phyloP scores from a whole-genome alignment of 148 eudicot species.

The Vaccinium darrowii region DNA sequence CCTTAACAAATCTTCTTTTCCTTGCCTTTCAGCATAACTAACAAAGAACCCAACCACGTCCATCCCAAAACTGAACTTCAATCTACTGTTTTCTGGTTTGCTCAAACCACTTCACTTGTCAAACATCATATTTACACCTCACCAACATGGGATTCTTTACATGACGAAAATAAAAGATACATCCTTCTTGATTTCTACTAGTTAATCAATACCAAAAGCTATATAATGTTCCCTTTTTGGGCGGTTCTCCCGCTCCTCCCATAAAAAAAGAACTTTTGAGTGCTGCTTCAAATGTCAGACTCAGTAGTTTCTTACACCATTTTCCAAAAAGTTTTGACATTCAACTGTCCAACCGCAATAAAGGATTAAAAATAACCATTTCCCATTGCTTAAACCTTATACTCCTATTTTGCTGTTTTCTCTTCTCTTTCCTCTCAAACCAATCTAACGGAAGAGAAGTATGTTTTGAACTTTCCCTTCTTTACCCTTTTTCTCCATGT shows the following conservation, averaged over 20 bases:
- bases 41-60: background rate
- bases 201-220: background rate
- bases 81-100: background rate
- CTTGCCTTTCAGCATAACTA: background rate
- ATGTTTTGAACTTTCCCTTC: too few species aligned
- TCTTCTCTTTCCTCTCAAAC: too few species aligned
- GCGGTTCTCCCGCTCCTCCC: background rate
- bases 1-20: background rate
- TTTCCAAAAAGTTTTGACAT: background rate
- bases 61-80: background rate
- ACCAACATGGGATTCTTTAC: background rate
- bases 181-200: background rate
- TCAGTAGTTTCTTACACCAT: background rate
- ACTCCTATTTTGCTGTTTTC: too few species aligned
- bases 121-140: background rate
- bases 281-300: background rate
- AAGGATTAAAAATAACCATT: too few species aligned
- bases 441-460: too few species aligned
- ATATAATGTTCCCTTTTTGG: background rate
- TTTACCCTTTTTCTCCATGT: too few species aligned
- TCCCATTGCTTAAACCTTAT: too few species aligned
- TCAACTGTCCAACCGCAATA: background rate
- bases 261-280: background rate
- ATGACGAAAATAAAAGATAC: background rate
- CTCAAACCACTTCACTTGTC: background rate